Base-by-base conservation (phyloP, 306 rosid species). In the Dryas drummondii region DNA sequence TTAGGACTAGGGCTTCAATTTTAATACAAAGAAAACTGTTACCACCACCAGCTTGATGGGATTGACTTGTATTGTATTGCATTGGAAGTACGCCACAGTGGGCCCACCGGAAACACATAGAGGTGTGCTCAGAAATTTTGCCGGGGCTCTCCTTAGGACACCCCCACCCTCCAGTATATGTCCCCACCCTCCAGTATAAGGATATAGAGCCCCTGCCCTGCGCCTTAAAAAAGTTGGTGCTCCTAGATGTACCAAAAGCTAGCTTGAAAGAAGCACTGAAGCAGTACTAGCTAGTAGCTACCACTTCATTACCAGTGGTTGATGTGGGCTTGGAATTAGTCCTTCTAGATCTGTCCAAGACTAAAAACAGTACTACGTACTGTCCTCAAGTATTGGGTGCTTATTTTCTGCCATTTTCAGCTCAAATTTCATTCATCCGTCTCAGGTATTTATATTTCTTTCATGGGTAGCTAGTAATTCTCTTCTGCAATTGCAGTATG, bases 21-120 rank as follows among this genome's bases (percentile, higher is more conserved):
- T 79, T 54, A 62, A 17, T 45, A 48, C 5, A 17, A 45, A 44
- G 46, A 48, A 57, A 53, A 58, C 7, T 22, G 70, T 59, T 32
- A 32, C 37, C 37, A 32, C 37, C 37, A 32, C 37, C 37, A 75
- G 26, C 22, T 27, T 5, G 42, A 16, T 9, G 45, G 12, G 54
- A 70, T 70, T 71, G 81, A 71, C 74, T 81, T 12, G 32, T 27
- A 27, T 27, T 27, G 37, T 27, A 27, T 81, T 12, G 37, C 3
- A 32, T 32, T 32, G 37, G 1, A 32, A 32, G 37, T 32, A 32
- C 62, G 47, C 70, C 9, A 37, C 15, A 7, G 71, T 57, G 60
- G 66, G 71, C 78, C 40, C 37, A 4, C 46, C 71, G 72, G 67
- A 45, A 47, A 40, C 37, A 50, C 9, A n/a, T 6, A 27, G 40